These are phyloP conservation scores for Decorospora gaudefroyi DNA, from an alignment of 2,329 filamentous ascomycete species.

Conservation along the genomic window DNA sequence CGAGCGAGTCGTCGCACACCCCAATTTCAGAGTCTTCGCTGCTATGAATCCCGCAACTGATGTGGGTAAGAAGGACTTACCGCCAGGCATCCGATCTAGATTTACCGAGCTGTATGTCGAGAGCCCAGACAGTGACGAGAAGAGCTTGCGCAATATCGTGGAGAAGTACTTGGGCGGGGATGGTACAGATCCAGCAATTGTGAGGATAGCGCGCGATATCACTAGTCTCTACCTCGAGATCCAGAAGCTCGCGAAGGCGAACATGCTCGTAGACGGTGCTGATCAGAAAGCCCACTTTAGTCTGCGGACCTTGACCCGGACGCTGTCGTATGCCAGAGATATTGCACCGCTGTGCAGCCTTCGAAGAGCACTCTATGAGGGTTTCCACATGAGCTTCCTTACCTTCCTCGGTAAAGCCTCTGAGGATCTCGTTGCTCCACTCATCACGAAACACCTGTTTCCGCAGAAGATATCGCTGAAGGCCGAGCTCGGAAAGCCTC, in stretches of 20 bases:
- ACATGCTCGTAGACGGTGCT: conserved; percentile 88
- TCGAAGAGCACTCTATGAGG: conserved; percentile 85
- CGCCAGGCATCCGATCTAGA: conserved; percentile 81
- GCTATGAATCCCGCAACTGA: conserved; percentile 99
- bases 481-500: conserved; percentile 75
- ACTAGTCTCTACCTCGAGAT: conserved; percentile 87
- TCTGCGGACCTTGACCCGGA: conserved; percentile 87
- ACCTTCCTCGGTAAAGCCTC: conserved; percentile 85
- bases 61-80: conserved; percentile 92
- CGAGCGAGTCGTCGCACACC: conserved; percentile 84
- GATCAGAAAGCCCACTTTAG: conserved; percentile 97
- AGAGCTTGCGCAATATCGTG: conserved; percentile 86
- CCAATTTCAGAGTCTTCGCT: conserved; percentile 92
- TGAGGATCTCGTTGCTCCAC: conserved; percentile 74
- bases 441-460: conserved; percentile 81
- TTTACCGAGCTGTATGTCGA: conserved; percentile 97
- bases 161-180: conserved; percentile 78
- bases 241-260: conserved; percentile 77
- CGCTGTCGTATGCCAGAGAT: conserved; percentile 83
- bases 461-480: conserved; percentile 69
- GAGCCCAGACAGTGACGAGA: conserved; percentile 82
- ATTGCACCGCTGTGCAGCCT: conserved; percentile 84
- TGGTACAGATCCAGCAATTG: conserved; percentile 67
- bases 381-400: conserved; percentile 96
- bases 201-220: conserved; percentile 76